Evolutionary conservation across 306 rosid genomes (phyloP), one percentile per base, ranked within the genome.

Genomic region (Corylus avellana): DNA sequence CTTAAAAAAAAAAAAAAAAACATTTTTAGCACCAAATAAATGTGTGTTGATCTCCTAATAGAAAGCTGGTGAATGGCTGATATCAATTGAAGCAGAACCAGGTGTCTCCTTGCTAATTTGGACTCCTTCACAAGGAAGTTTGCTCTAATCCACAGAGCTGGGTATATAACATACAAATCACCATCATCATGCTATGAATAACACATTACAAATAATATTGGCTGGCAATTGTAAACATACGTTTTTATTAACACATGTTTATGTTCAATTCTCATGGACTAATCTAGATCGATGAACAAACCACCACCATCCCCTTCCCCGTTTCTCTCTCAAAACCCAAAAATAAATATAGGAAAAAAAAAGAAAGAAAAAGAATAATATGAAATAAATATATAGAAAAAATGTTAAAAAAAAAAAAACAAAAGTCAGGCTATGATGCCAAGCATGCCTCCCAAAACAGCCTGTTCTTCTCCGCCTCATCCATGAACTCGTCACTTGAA

Each of bases 401-500:
- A 27, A 63, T 22, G 25, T 22, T 22, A 0, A 51, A 42, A 18
- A 29, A 67, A 16, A 48, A 6, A 12, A 50, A 12, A 13, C 9
- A 42, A 12, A 69, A 69, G 32, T 72, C 44, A 16, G 18, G 29
- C 86, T 70, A 91, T 18, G 99, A 93, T 13, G 98, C 96, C 91
- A 95, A 82, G 47, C 99, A 95, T 83, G 98, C 79, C 81, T 95
- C 99, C 99, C 99, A 95, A 82, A 95, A 95, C 0, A 80, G 76
- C 91, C 81, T 86, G 83, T 84, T 91, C 89, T 89, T 93, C 78
- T 95, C 99, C 88, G 70, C 82, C 85, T 93, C 99, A 81, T 90
- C 91, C 88, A 86, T 20, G 75, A 66, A 62, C 61, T 89, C 88
- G 16, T 78, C 78, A 0, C 87, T 83, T 73, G 94, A 91, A 58